Base-by-base conservation (phyloP, 208 protist genomes). In the Acanthamoeba polyphaga region DNA sequence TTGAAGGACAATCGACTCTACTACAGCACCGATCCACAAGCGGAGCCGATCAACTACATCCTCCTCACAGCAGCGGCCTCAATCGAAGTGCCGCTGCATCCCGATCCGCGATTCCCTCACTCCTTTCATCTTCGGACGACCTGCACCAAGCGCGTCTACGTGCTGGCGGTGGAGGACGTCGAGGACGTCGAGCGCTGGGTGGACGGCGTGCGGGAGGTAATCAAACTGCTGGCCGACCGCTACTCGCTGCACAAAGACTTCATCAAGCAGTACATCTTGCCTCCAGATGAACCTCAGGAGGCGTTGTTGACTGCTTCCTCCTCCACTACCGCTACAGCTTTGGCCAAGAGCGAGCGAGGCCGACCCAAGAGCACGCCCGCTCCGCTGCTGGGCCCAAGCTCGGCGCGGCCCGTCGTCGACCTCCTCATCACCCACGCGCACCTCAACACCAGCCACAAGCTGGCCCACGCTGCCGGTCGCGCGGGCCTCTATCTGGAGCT, bases 31-130 rank as follows among this genome's bases (percentile, higher is more conserved):
- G 24, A 64, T 13, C 15, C 51, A 10, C 15, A 70, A 19, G 85
- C 85, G 32, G 85, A 92, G 10, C 60, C 85, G 6, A 92, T 92
- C 85, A 92, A 92, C 85, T 92, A 92, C 43, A 92, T 92, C 38
- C 85, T 92, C 27, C 85, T 92, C 15, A 32, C 85, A 9, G 24
- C 55, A 27, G 85, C 12, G 13, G 70, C 85, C 1, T 5, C 46
- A 9, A 27, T 92, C 2, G 64, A 92, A 32, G 38, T 64, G 49
- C 53, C 55, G 24, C 12, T 53, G 19, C 60, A 92, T 13, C 34
- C 46, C 27, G 85, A 66, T 29, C 85, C 64, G 49, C 55, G 85
- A 58, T 92, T 72, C 85, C 55, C 85, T 43, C 43, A 92, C 46
- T 43, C 55, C 85, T 92, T 92, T 13, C 85, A 70, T 32, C 27